Evolutionary conservation across 768 basidiomycete species (phyloP), one percentile per base, ranked within the genome.

Genomic region (Phanerochaete carnosa): DNA sequence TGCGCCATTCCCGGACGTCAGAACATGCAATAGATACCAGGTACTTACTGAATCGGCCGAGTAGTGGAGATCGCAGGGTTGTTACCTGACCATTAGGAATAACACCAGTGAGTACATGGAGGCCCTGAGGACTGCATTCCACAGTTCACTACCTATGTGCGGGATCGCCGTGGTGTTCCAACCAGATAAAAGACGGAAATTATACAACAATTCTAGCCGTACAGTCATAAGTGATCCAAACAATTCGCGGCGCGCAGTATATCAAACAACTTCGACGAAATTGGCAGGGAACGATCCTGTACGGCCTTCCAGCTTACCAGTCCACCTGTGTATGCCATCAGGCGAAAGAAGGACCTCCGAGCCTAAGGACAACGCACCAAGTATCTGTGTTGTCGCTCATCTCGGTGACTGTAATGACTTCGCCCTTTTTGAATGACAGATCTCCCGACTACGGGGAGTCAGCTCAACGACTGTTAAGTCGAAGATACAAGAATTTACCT

Each of bases 241-340:
- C 16, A 26, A 6, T 50, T 28, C 49, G 12, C 23, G 25, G 29
- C 9, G 26, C 26, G n/a, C 26, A 26, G 25, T 30, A 29, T 7
- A 28, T 65, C 49, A 81, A 28, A 79, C 73, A 59, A 91, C 72
- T 69, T 91, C 88, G n/a, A 92, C 88, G 66, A 90, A 91, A 70
- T 92, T 92, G 16, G 91, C 91, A 33, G 91, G 91, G 71, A 94
- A 93, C 47, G 88, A 81, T 0, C 92, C 92, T 64, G 83, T 76
- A 39, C 78, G 71, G 16, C 80, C 80, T 23, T 81, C 73, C 1
- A 86, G 62, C 68, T 83, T 87, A n/a, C 91, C 91, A 15, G 79
- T 87, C 91, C 91, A 93, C 89, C 89, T 91, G 60, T 16, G 23
- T 12, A 53, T 26, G 39, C 25, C 61, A 15, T 46, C 11, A 54